A percentile compares a stretch with the other conserved stretches of the same genome.
Conservation (phyloP, 164 flowering plant genomes). For the Liriodendron chinense region DNA sequence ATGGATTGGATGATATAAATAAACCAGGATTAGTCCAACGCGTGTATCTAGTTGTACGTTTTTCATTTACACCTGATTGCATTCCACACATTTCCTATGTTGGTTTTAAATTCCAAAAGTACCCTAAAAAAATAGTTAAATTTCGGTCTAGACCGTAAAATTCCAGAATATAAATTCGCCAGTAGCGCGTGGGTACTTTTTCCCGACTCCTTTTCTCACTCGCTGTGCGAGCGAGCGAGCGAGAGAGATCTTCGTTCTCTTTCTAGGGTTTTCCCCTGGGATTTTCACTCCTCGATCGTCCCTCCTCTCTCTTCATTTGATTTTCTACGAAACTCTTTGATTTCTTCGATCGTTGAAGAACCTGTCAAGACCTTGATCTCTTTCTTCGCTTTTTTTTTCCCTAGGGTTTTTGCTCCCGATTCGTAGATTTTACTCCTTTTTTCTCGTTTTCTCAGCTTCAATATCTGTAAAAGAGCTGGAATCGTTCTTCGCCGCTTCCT, state of each 20-base stretch:
- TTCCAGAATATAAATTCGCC: not conserved
- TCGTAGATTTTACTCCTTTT: not conserved
- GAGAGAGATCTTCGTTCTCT: not conserved
- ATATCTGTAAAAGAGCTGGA: not conserved
- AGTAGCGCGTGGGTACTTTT: not conserved
- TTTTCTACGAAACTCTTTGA: not conserved
- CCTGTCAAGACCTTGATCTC: too few species aligned
- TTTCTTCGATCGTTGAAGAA: not conserved
- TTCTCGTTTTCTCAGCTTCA: not conserved
- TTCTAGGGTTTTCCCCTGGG: slow-evolving; percentile 2
- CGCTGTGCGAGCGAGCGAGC: not conserved
- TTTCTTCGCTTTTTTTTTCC: not conserved
- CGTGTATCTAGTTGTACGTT: too few species aligned
- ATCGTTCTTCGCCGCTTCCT: not conserved
- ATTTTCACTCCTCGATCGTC: not conserved
- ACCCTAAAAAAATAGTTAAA: not conserved
- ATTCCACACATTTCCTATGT: too few species aligned
- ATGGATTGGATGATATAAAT: too few species aligned
- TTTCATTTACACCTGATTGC: too few species aligned
- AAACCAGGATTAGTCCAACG: too few species aligned
- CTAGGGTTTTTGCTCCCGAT: slow-evolving; percentile 2
- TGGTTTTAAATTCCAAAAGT: not conserved
- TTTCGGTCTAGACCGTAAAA: not conserved
- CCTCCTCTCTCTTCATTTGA: not conserved
- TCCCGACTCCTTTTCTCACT: not conserved